These are phyloP conservation scores for Neurospora sp. DNA, from an alignment of 495 filamentous ascomycete genomes.

Conservation along the genomic window DNA sequence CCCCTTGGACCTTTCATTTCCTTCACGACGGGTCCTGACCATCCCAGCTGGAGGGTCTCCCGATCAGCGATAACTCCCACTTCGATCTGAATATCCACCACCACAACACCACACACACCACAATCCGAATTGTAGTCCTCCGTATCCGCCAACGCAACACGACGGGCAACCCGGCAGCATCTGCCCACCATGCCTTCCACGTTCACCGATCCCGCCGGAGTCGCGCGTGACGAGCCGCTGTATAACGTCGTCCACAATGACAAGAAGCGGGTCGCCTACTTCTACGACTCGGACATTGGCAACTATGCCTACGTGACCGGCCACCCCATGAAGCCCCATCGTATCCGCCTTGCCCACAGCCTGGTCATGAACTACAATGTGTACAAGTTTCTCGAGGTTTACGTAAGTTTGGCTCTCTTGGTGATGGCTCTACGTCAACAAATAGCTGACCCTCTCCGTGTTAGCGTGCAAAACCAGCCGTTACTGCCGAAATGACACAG, in stretches of 20 bases:
- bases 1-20: background rate
- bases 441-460: background rate
- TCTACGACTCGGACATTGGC: conserved; percentile 95
- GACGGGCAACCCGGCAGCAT: background rate
- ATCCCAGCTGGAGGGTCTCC: background rate
- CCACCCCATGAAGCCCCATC: conserved; percentile 98
- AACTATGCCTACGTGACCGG: conserved; percentile 96
- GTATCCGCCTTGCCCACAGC: conserved; percentile 92
- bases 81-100: background rate
- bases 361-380: conserved; percentile 98
- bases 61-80: background rate
- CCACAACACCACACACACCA: background rate
- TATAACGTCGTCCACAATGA: conserved; percentile 19
- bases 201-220: conserved; percentile 22
- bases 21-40: background rate
- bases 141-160: background rate
- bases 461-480: conserved; percentile 93
- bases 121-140: background rate
- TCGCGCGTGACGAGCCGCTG: conserved; percentile 23
- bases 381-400: conserved; percentile 99
- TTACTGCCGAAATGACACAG: conserved; percentile 95
- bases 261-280: conserved; percentile 79
- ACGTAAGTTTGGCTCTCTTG: conserved; percentile 48
- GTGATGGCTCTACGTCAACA: background rate
- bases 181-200: conserved; percentile 11